These are phyloP conservation scores for Coccomyxa sp. DNA, from an alignment of 139 green algal species.

Conservation along the genomic window DNA sequence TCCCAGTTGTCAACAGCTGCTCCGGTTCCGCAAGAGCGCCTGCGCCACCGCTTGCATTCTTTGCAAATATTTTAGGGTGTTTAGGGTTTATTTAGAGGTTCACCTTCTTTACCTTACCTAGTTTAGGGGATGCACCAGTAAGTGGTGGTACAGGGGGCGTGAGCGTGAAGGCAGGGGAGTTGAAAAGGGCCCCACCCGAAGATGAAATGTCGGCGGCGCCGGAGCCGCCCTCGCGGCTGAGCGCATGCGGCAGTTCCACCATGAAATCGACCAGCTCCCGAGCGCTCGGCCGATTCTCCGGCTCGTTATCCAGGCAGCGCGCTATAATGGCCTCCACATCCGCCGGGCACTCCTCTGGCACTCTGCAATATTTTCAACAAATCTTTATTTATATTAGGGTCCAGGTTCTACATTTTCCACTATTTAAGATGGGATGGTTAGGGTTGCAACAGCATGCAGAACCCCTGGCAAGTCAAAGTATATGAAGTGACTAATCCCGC, in stretches of 20 bases:
- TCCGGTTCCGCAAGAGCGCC: too few relatives aligned
- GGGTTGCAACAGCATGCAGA: background rate
- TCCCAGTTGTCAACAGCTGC: background rate
- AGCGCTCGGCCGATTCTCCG: slow-evolving; percentile 19
- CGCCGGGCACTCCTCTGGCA: slow-evolving; percentile 28
- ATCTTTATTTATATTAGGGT: too few relatives aligned
- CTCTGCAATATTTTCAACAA: slow-evolving; percentile 12
- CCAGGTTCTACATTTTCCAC: too few relatives aligned
- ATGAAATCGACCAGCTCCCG: slow-evolving; percentile 21
- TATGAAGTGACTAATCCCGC: background rate
- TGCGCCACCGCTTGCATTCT: too few relatives aligned
- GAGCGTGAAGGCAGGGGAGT: too few relatives aligned
- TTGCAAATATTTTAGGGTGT: too few relatives aligned
- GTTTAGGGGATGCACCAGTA: too few relatives aligned
- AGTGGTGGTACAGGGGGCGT: too few relatives aligned
- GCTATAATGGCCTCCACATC: slow-evolving; percentile 21
- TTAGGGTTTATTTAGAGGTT: too few relatives aligned
- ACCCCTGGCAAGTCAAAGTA: background rate
- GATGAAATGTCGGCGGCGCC: background rate
- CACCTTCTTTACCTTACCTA: too few relatives aligned
- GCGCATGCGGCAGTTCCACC: background rate
- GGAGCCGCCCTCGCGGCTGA: background rate
- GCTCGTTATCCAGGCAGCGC: slow-evolving; percentile 16
- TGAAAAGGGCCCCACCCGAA: background rate
- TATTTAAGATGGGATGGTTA: background rate